phyloP scores from a whole-genome alignment of 2,329 filamentous ascomycete species.

The Cladophialophora carrionii region DNA sequence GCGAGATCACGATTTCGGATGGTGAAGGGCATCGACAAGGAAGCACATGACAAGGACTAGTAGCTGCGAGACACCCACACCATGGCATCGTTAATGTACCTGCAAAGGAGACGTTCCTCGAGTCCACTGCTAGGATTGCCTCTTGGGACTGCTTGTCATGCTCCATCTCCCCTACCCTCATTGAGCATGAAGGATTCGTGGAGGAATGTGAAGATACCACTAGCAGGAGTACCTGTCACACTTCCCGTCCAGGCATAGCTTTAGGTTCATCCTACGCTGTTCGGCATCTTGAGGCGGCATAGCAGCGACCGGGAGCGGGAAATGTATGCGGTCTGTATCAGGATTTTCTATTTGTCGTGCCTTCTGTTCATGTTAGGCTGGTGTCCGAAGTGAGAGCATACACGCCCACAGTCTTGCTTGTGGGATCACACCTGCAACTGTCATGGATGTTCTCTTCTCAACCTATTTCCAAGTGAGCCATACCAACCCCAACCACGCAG shows the following conservation, averaged over 20 bases:
- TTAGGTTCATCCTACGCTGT: too few species aligned
- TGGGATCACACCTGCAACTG: not conserved
- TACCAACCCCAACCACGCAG: not conserved
- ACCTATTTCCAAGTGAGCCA: not conserved
- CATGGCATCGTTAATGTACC: not conserved
- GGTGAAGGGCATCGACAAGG: not conserved
- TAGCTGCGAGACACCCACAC: not conserved
- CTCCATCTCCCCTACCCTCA: too few species aligned
- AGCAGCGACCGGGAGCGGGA: not conserved
- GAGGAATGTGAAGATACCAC: too few species aligned
- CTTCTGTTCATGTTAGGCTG: not conserved
- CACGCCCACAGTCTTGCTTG: not conserved
- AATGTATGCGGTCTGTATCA: not conserved
- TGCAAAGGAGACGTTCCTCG: not conserved
- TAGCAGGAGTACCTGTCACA: too few species aligned
- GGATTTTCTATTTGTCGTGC: not conserved
- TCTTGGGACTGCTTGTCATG: too few species aligned
- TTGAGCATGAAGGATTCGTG: too few species aligned
- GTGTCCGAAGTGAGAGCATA: not conserved
- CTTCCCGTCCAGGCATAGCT: too few species aligned
- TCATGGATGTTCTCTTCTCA: not conserved
- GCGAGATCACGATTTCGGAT: not conserved
- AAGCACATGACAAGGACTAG: not conserved
- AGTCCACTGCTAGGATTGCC: not conserved
- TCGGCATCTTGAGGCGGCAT: not conserved